Conservation (phyloP, 305 asterid genomes). For the Petunia hybrid region DNA sequence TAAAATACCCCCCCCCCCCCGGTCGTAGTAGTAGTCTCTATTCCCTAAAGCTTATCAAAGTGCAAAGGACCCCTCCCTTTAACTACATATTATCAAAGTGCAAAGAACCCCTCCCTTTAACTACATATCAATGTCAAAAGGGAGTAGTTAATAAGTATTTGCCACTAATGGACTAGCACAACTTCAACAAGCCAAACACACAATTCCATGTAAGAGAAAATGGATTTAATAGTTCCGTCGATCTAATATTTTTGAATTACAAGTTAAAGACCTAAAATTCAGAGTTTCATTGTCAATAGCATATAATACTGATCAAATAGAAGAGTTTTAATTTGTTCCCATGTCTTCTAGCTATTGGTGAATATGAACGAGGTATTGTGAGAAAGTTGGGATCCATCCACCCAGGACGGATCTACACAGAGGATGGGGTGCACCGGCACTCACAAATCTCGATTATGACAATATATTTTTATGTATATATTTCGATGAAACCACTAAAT, state of each 20-base stretch:
- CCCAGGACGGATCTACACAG: too few relatives aligned
- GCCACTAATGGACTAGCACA: neutral
- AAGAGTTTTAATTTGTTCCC: neutral
- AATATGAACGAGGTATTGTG: too few relatives aligned
- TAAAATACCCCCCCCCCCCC: neutral
- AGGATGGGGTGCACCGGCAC: too few relatives aligned
- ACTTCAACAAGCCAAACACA: conserved; percentile 13
- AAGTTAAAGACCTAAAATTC: neutral
- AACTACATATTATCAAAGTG: neutral
- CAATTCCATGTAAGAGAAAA: conserved; percentile 14
- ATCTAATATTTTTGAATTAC: neutral
- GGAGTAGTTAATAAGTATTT: conserved; percentile 16
- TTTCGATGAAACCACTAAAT: too few relatives aligned
- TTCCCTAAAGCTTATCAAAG: neutral
- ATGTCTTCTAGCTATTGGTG: too few relatives aligned
- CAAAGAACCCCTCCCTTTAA: neutral
- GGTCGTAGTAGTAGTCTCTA: neutral
- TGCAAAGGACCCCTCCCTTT: neutral
- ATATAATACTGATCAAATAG: neutral
- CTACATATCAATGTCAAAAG: neutral
- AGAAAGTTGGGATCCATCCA: too few relatives aligned
- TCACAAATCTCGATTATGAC: too few relatives aligned
- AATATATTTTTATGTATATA: too few relatives aligned
- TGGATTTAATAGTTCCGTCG: neutral
- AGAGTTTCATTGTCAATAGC: neutral